Percentiles rank a stretch among this genome's conserved stretches.
Evolutionary conservation across 108 stramenopile genomes (phyloP).

Genomic region (Licmophora abbreviata): DNA sequence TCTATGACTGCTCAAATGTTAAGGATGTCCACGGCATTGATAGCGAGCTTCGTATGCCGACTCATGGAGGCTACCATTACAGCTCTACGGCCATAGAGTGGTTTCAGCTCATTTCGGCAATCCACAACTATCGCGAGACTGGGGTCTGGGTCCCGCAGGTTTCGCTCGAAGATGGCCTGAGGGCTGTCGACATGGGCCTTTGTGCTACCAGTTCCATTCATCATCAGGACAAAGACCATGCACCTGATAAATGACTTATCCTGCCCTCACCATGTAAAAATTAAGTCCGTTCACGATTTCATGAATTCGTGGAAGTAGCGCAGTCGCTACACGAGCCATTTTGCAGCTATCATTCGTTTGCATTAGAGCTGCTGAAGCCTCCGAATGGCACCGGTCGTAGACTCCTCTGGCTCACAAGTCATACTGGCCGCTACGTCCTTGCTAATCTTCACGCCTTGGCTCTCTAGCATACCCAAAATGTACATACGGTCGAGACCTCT

Average conservation of each 20-base stretch:
- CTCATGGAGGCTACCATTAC: constrained; percentile 77
- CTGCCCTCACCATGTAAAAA: no score
- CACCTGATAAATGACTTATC: neutral
- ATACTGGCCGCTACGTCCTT: constrained; percentile 5
- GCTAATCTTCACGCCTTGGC: neutral
- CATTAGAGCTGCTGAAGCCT: no score
- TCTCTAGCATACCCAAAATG: constrained; percentile 9
- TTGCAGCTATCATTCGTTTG: neutral
- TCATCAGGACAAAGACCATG: neutral
- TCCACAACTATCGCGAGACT: constrained; percentile 28
- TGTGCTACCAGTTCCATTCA: constrained; percentile 29
- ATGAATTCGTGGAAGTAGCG: neutral
- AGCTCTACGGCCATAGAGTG: constrained; percentile 77
- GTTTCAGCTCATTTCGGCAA: constrained; percentile 40
- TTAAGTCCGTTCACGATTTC: no score
- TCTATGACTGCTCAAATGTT: constrained; percentile 73
- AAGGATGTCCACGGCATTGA: constrained; percentile 51
- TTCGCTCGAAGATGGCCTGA: constrained; percentile 61
- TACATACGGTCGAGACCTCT: constrained; percentile 21
- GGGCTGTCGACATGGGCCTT: constrained; percentile 73
- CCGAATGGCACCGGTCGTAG: constrained; percentile 3
- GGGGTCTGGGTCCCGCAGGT: constrained; percentile 52
- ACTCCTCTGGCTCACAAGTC: constrained; percentile 10
- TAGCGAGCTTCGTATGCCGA: constrained; percentile 48
- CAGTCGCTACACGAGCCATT: neutral